Evolutionary conservation across 202 grass and related monocot species (phyloP), one percentile per base, ranked within the genome.

Genomic region (Setaria viridis): DNA sequence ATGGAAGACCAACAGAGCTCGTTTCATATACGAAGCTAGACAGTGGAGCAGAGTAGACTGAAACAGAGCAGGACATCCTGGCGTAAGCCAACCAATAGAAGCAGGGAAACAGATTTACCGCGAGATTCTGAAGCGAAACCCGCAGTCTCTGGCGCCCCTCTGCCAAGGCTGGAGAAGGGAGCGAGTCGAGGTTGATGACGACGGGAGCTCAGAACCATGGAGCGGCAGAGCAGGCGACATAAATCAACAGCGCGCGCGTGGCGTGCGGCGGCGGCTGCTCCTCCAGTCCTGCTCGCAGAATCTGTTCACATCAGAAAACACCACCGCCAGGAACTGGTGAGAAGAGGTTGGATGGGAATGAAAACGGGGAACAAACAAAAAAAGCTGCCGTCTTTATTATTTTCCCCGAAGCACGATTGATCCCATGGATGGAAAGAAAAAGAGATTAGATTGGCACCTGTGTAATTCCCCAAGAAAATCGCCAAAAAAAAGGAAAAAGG

Each of bases 201-300:
- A 66, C 10, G 64, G 55, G 89, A 91, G 89, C 63, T 91, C 85
- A 87, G 76, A 91, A 91, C 76, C 85, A 91, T 91, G 76, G 81
- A 91, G 30, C 53, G 74, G 85, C 37, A 70, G 81, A 81, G 77
- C 70, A 80, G 81, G 35, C 85, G 85, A 91, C 89, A 91, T 91
- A 91, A 81, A 85, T 91, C 85, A 80, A 70, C 11, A 39, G 75
- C 45, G 20, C 47, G 57, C 78, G 46, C 45, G 49, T 11, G 63
- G 46, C 78, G 59, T 37, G 69, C 45, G 69, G 71, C 6, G 67
- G 70, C 47, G 7, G 43, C 43, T 46, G 39, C 39, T 64, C 70
- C 54, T 77, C 78, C 57, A 55, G 51, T 71, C 14, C 66, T 70
- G 37, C 71, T 42, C 57, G 47, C 20, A 78, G 58, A 5, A 66